Evolutionary conservation across 352 stramenopile genomes (phyloP).

Genomic region (Blastocystis hominis): DNA sequence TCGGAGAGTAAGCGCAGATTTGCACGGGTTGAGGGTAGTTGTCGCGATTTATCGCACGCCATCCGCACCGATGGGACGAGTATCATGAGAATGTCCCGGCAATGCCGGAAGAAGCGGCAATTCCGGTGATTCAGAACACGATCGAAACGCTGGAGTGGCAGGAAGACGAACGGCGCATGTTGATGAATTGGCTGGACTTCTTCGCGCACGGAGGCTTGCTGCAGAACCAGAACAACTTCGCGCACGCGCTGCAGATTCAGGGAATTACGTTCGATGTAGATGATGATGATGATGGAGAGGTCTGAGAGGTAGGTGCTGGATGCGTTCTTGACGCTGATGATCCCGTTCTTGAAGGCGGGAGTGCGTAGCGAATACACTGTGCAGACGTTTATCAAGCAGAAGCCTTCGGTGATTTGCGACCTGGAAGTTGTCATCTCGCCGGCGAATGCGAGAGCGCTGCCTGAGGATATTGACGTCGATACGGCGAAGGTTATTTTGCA

Average conservation of each 20-base stretch:
- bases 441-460: neutral
- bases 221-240: slow-evolving; percentile 1
- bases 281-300: too few relatives aligned
- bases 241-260: neutral
- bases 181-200: slow-evolving; percentile 49
- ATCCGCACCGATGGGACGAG: neutral
- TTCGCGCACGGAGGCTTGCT: slow-evolving; percentile 46
- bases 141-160: slow-evolving; percentile 30
- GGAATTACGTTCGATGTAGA: slow-evolving; percentile 19
- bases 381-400: slow-evolving; percentile 36
- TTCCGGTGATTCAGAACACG: slow-evolving; percentile 48
- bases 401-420: slow-evolving; percentile 18
- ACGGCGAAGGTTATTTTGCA: neutral
- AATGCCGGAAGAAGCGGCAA: slow-evolving; percentile 30
- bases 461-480: neutral
- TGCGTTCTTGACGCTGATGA: slow-evolving; percentile 34
- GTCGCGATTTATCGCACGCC: slow-evolving; percentile 1
- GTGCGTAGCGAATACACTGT: slow-evolving; percentile 32
- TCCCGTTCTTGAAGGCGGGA: slow-evolving; percentile 23
- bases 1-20: neutral
- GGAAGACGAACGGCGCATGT: neutral
- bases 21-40: neutral
- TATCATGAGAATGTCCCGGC: slow-evolving; percentile 23
- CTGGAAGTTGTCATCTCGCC: neutral
- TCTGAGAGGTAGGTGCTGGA: slow-evolving; percentile 19